Base-by-base conservation (phyloP, 176 grass and related monocot species). In the Typha latifolia region DNA sequence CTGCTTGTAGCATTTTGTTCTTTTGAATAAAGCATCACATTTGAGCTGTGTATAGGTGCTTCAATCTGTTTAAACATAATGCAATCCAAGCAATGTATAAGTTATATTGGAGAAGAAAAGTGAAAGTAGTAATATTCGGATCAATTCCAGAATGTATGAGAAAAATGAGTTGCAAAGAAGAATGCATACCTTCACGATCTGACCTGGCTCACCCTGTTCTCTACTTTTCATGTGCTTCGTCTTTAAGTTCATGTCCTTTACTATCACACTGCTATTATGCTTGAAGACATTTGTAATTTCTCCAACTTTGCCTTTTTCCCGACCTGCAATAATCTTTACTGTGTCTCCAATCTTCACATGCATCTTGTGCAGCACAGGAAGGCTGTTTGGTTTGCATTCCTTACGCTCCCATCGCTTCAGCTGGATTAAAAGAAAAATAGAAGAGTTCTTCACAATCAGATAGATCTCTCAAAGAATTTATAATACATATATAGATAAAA, bases 191-290 rank as follows among this genome's bases (percentile, higher is more conserved):
- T 89, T 84, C 62, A 91, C 70, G 27, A 97, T 97, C 79, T 97
- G 84, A 66, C 94, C 94, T 65, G 71, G 43, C 0, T 87, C 85
- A 49, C 87, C 89, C 61, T 99, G 87, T 9, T 80, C 77, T 81
- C 76, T 86, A 23, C 88, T 84, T 79, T 99, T 99, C 81, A 90
- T 89, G 80, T 99, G 94, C 67, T 99, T 99, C 0, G 89, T 92
- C 73, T 99, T 99, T 74, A 99, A 74, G 75, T 99, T 99, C 86
- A 93, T 72, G 62, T 84, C 89, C 79, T 90, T 84, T 63, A 93
- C 80, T 29, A 87, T 81, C 47, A 99, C 89, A 62, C 86, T 99
- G 71, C 86, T 99, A 73, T 99, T 99, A 76, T 99, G 89, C 67
- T 82, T 92, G 72, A 78, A 92, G 48, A 93, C 59, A 4, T 50